Evolutionary conservation across 768 basidiomycete species (phyloP), one percentile per base, ranked within the genome.

Genomic region (Collybia nuda): DNA sequence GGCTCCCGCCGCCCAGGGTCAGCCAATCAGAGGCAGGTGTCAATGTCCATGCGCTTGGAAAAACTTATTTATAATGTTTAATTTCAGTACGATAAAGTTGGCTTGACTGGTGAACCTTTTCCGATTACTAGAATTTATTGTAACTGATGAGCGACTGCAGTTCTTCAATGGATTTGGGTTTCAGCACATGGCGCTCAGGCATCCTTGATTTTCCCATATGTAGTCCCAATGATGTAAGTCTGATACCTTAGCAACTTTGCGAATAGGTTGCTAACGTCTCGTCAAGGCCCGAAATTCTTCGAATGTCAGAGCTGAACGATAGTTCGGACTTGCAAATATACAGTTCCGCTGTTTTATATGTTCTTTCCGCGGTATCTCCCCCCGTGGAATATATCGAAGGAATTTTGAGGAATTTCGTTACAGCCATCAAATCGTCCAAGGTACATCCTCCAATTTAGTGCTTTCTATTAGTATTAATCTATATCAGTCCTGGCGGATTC

Each of bases 251-350:
- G 3, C 47, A 44, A 38, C 42, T n/a, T 38, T 19, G 18, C 19
- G 39, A 47, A 11, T 26, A 17, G 14, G 37, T 26, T n/a, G 47
- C 32, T 48, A 11, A 47, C 42, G 35, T 22, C 50, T 41, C 50
- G 17, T 37, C 4, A 61, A 94, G 92, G 63, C 91, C 91, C 32
- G 90, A 92, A 65, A 87, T 93, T 51, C 78, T 95, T 62, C 85
- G 83, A 54, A 91, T 96, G 87, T 85, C 91, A 48, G 93, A 96
- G 61, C 77, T 95, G 50, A 93, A 87, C 62, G 93, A 96, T 61
- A 86, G 77, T 65, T 74, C 84, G 6, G 93, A 95, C 50, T 66
- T 96, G 50, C 91, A 93, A 64, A 76, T 80, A 24, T 90, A 90
- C 59, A 87, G 90, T 56, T 83, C 86, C 41, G 85, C 85, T 4